phyloP scores from a whole-genome alignment of 2,329 filamentous ascomycete genomes.

The Claviceps cyperi region DNA sequence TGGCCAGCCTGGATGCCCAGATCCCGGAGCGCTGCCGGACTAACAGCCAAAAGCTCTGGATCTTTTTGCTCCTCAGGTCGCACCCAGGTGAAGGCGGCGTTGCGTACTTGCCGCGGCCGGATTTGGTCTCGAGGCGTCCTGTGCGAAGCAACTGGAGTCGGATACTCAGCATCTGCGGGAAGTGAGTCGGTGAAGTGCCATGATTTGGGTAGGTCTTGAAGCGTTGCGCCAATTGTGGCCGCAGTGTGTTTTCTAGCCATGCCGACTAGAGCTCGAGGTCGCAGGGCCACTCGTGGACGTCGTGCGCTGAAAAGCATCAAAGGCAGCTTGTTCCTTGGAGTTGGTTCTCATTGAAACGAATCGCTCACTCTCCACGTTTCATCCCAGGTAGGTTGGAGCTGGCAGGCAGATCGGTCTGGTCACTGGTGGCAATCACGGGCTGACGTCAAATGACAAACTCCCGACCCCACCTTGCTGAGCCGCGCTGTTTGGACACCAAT shows the following conservation, averaged over 20 bases:
- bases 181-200: constrained; percentile 53
- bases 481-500: no score
- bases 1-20: constrained; percentile 61
- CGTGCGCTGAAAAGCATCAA: constrained; percentile 21
- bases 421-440: background rate
- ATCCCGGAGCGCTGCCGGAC: constrained; percentile 62
- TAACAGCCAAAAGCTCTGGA: constrained; percentile 70
- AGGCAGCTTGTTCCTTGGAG: constrained; percentile 5
- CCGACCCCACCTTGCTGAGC: no score
- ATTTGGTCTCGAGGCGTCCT: constrained; percentile 63
- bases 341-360: background rate
- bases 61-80: constrained; percentile 59
- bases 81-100: constrained; percentile 81
- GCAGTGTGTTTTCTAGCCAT: constrained; percentile 22
- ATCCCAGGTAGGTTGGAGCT: background rate
- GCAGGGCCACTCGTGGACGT: constrained; percentile 17
- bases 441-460: constrained; percentile 4
- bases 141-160: constrained; percentile 71
- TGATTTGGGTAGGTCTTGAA: constrained; percentile 46
- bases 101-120: constrained; percentile 67
- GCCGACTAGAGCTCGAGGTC: constrained; percentile 10
- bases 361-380: background rate
- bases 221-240: constrained; percentile 18
- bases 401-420: background rate
- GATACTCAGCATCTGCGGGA: constrained; percentile 62